Evolutionary conservation across 192 early-diverging fungal species (phyloP).

Genomic region (Backusella liffmaniae): DNA sequence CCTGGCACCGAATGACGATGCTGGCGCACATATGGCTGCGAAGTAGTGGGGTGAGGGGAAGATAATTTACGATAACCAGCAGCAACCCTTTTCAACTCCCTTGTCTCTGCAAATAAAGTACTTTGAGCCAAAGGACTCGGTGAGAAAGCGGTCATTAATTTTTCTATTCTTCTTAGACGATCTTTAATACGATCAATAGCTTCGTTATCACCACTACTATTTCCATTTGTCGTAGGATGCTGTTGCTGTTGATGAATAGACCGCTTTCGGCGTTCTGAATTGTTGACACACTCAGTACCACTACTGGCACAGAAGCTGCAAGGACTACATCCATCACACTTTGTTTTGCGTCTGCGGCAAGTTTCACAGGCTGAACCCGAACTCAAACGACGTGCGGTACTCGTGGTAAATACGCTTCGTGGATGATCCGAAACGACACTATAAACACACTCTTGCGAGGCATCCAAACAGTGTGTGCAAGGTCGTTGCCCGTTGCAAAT

Average conservation of each 20-base stretch:
- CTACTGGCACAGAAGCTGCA: constrained; percentile 37
- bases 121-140: constrained; percentile 27
- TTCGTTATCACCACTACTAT: constrained; percentile 16
- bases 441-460: constrained; percentile 25
- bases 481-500: constrained; percentile 32
- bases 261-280: constrained; percentile 33
- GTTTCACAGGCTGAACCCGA: constrained; percentile 41
- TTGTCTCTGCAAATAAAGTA: background rate
- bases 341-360: constrained; percentile 40
- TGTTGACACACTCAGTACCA: constrained; percentile 36
- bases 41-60: background rate
- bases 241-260: background rate
- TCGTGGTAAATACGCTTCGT: constrained; percentile 34
- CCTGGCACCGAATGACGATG: constrained; percentile 31
- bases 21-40: background rate
- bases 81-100: constrained; percentile 1
- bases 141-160: constrained; percentile 30
- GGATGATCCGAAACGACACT: constrained; percentile 31
- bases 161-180: constrained; percentile 33
- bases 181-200: constrained; percentile 40
- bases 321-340: constrained; percentile 41
- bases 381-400: constrained; percentile 28
- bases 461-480: constrained; percentile 25
- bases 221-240: background rate
- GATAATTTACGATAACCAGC: constrained; percentile 6